Evolutionary conservation across 441 rosid species (phyloP), one percentile per base, ranked within the genome.

Genomic region (Gossypium aridum): DNA sequence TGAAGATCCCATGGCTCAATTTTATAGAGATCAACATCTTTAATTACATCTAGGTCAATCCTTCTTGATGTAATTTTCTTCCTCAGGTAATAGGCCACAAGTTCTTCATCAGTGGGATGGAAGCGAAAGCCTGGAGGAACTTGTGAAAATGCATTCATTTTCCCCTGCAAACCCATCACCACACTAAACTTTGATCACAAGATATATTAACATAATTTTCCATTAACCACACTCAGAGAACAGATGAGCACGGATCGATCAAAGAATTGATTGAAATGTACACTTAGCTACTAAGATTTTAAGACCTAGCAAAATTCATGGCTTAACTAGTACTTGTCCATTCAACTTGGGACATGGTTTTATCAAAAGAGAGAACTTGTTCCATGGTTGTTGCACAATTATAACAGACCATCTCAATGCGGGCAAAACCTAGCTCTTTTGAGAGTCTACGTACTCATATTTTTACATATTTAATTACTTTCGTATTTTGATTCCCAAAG

Each of bases 1-100:
- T 89, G 90, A 73, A 89, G 87, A 82, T 89, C 91, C 92, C 92
- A 89, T 37, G 92, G 92, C 74, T 89, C 92, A 63, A 89, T 89
- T 78, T 87, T 89, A 75, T 89, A 43, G 13, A 43, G 47, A 43
- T 43, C 47, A 43, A 43, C 47, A 43, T 43, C 47, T 43, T 10
- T 43, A 43, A 43, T 43, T 43, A 43, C 47, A 43, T 43, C 47
- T 9, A 43, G 47, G 47, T 43, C 47, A 43, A 89, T 85, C 80
- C 87, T 82, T 4, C 83, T 86, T 55, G 87, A 85, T 66, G 83
- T 79, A 75, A 89, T 73, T 77, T 89, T 89, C 70, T 82, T 87
- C 79, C 87, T 80, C 10, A 89, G 92, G 82, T 89, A 89, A 78
- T 87, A 89, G 72, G 87, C 91, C 13, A 89, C 91, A 14, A 89